phyloP scores from a whole-genome alignment of 1,284 basidiomycete species.

The Termitomyces sp. region DNA sequence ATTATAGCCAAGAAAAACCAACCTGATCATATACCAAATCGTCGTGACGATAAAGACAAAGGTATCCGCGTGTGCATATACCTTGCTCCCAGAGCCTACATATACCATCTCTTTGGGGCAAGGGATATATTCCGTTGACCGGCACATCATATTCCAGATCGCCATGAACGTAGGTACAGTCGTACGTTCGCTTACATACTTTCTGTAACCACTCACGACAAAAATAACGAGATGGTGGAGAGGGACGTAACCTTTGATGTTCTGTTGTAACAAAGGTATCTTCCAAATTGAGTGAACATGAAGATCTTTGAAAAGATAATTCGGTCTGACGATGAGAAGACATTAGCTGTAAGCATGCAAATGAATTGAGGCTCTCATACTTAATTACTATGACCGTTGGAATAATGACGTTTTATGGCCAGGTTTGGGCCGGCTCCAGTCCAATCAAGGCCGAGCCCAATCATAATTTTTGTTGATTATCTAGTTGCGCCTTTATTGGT shows the following conservation, averaged over 20 bases:
- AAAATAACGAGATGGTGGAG: constrained; percentile 6
- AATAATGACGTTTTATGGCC: too few relatives aligned
- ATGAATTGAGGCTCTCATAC: background rate
- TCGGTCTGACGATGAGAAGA: background rate
- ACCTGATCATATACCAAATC: constrained; percentile 14
- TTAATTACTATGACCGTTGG: too few relatives aligned
- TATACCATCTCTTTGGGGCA: background rate
- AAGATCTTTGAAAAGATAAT: constrained; percentile 11
- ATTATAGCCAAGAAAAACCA: background rate
- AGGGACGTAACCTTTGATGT: background rate
- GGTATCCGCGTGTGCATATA: constrained; percentile 8
- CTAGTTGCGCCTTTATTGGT: too few relatives aligned
- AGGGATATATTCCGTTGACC: constrained; percentile 8
- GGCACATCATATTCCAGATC: constrained; percentile 14
- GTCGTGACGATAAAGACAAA: constrained; percentile 9
- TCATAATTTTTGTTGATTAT: too few relatives aligned
- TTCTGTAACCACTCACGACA: constrained; percentile 19
- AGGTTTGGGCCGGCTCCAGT: too few relatives aligned
- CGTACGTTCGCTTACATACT: constrained; percentile 12
- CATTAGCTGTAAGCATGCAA: background rate
- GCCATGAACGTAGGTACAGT: constrained; percentile 15
- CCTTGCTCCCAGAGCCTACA: constrained; percentile 1
- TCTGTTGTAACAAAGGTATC: background rate
- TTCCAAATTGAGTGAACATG: background rate
- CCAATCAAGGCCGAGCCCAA: too few relatives aligned